Conservation (phyloP, 1,284 basidiomycete genomes). For the Trichosporon inkin region DNA sequence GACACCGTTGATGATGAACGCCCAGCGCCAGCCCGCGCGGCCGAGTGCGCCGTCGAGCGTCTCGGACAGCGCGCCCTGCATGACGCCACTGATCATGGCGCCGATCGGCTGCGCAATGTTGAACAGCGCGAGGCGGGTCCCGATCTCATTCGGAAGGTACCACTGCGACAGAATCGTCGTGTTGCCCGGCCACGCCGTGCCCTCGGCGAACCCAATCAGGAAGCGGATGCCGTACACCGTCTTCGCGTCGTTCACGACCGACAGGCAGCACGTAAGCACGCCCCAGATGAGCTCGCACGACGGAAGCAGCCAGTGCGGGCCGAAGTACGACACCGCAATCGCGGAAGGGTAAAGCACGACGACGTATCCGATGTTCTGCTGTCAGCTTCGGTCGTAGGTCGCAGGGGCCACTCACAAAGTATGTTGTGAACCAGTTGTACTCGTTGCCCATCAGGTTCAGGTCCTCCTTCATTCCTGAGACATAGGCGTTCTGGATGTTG, state of each 20-base stretch:
- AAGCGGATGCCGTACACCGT: slow-evolving; percentile 21
- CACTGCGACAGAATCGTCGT: slow-evolving; percentile 19
- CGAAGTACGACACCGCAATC: slow-evolving; percentile 13
- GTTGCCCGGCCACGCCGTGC: slow-evolving; percentile 18
- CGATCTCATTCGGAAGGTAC: slow-evolving; percentile 29
- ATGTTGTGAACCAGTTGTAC: slow-evolving; percentile 26
- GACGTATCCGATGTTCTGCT: slow-evolving; percentile 16
- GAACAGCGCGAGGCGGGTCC: slow-evolving; percentile 26
- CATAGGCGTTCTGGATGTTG: slow-evolving; percentile 32
- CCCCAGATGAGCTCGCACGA: slow-evolving; percentile 17
- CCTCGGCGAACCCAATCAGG: slow-evolving; percentile 28
- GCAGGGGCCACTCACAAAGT: slow-evolving; percentile 8
- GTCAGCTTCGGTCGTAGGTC: background rate
- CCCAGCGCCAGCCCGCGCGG: slow-evolving; percentile 26
- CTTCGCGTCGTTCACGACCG: slow-evolving; percentile 6
- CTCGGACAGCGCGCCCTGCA: slow-evolving; percentile 28
- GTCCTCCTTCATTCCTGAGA: slow-evolving; percentile 28
- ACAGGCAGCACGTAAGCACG: slow-evolving; percentile 17
- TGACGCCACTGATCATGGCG: slow-evolving; percentile 25
- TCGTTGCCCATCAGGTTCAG: slow-evolving; percentile 34
- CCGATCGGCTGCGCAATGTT: slow-evolving; percentile 24
- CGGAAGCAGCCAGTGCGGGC: slow-evolving; percentile 17
- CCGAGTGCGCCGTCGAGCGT: slow-evolving; percentile 18
- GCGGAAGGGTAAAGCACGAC: slow-evolving; percentile 15
- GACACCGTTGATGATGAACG: slow-evolving; percentile 22